Conservation (phyloP, 139 green algal species). For the Chlorella sp. region DNA sequence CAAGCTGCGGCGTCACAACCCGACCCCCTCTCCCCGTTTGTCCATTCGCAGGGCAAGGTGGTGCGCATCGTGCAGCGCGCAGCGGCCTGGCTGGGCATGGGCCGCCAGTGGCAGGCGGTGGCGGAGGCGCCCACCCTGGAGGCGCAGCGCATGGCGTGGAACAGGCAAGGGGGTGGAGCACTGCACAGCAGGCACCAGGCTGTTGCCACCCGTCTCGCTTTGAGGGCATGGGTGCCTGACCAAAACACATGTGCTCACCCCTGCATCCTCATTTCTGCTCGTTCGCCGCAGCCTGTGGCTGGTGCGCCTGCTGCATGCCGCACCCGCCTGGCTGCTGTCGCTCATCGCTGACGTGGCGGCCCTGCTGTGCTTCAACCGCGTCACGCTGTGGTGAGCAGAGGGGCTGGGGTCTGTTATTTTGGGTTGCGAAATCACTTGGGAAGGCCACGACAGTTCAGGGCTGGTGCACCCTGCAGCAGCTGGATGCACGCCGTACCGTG, state of each 20-base stretch:
- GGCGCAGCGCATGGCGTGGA: slow-evolving; percentile 74
- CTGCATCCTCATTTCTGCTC: too few relatives aligned
- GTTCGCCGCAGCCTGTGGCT: slow-evolving; percentile 47
- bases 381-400: slow-evolving; percentile 70
- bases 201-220: too few relatives aligned
- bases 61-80: slow-evolving; percentile 74
- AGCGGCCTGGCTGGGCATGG: slow-evolving; percentile 59
- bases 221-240: too few relatives aligned
- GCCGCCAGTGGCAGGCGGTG: slow-evolving; percentile 61
- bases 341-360: slow-evolving; percentile 64
- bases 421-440: too few relatives aligned
- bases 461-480: too few relatives aligned
- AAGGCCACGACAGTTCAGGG: too few relatives aligned
- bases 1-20: neutral
- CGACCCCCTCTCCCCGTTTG: neutral
- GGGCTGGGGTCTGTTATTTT: too few relatives aligned
- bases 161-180: too few relatives aligned
- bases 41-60: slow-evolving; percentile 70
- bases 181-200: too few relatives aligned
- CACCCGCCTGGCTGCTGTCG: slow-evolving; percentile 70
- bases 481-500: neutral
- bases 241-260: too few relatives aligned
- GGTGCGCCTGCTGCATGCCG: slow-evolving; percentile 72
- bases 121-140: slow-evolving; percentile 83
- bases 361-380: slow-evolving; percentile 74